A percentile compares a stretch with the other conserved stretches of the same genome.
Conservation (phyloP, 2,329 filamentous ascomycete genomes). For the Ophiostoma montium region DNA sequence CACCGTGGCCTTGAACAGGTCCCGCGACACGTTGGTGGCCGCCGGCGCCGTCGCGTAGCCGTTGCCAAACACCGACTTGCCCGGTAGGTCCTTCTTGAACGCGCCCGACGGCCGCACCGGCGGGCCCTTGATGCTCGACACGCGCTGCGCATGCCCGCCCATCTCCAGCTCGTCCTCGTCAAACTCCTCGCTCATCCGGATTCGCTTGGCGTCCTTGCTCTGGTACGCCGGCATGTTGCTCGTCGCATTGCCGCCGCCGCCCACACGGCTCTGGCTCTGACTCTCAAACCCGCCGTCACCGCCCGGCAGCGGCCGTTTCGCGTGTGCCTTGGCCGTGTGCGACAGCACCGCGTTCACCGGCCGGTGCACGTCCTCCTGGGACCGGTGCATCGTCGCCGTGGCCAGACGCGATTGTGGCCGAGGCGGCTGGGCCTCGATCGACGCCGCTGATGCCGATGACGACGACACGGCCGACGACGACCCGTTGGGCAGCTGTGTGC, state of each 20-base stretch:
- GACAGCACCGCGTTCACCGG: conserved; percentile 52
- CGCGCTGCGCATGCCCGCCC: conserved; percentile 41
- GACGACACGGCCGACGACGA: conserved; percentile 25
- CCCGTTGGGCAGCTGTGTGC: conserved; percentile 36
- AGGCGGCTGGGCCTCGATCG: conserved; percentile 27
- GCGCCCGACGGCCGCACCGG: conserved; percentile 68
- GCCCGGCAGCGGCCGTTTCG: conserved; percentile 53
- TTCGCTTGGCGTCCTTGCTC: conserved; percentile 60
- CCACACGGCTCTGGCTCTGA: conserved; percentile 6
- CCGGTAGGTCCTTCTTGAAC: conserved; percentile 47
- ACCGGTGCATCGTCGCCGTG: conserved; percentile 30
- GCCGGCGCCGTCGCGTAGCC: conserved; percentile 45
- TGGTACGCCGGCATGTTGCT: conserved; percentile 45
- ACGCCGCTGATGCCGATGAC: too few relatives aligned
- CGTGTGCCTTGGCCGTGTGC: too few relatives aligned
- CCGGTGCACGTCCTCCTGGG: conserved; percentile 45
- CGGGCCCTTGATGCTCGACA: conserved; percentile 55
- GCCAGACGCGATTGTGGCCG: conserved; percentile 46
- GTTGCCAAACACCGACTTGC: conserved; percentile 44
- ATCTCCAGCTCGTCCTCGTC: conserved; percentile 45
- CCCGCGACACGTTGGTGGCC: conserved; percentile 31
- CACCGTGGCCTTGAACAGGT: conserved; percentile 52
- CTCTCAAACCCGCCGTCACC: conserved; percentile 2
- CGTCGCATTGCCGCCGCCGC: conserved; percentile 11
- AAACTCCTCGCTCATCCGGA: conserved; percentile 60